Evolutionary conservation across 73 alveolate genomes (phyloP).

Genomic region (Paraurostyla sp.): DNA sequence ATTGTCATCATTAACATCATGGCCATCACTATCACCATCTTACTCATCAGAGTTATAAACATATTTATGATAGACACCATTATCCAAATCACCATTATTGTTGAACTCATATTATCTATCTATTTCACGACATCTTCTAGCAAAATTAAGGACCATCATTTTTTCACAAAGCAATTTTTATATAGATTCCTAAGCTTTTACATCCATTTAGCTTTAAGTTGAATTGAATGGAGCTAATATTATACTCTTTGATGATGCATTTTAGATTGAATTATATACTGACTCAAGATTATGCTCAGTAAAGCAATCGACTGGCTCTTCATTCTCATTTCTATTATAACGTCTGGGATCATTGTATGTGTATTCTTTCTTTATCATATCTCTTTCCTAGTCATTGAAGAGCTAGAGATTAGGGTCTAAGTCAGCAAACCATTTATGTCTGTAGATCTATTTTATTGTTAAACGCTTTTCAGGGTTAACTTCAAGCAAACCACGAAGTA

Average conservation of each 20-base stretch:
- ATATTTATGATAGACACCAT: slow-evolving; percentile 77
- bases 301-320: slow-evolving; percentile 77
- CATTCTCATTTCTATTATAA: slow-evolving; percentile 70
- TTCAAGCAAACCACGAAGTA: slow-evolving; percentile 77
- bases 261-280: slow-evolving; percentile 70
- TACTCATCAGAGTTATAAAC: slow-evolving; percentile 50
- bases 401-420: slow-evolving; percentile 45
- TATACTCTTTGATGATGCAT: slow-evolving; percentile 83
- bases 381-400: slow-evolving; percentile 70
- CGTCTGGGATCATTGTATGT: slow-evolving; percentile 70
- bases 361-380: slow-evolving; percentile 71
- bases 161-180: slow-evolving; percentile 56
- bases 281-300: slow-evolving; percentile 74
- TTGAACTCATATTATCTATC: slow-evolving; percentile 85
- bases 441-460: slow-evolving; percentile 76
- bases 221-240: slow-evolving; percentile 93
- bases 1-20: background rate
- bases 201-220: slow-evolving; percentile 71
- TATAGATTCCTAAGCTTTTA: slow-evolving; percentile 8
- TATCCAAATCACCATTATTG: slow-evolving; percentile 87
- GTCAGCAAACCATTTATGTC: slow-evolving; percentile 86
- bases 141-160: slow-evolving; percentile 67
- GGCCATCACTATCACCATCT: slow-evolving; percentile 29
- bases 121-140: slow-evolving; percentile 77
- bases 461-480: slow-evolving; percentile 82